These are phyloP conservation scores for Chlorella sp. DNA, from an alignment of 139 green algal species.

Conservation along the genomic window DNA sequence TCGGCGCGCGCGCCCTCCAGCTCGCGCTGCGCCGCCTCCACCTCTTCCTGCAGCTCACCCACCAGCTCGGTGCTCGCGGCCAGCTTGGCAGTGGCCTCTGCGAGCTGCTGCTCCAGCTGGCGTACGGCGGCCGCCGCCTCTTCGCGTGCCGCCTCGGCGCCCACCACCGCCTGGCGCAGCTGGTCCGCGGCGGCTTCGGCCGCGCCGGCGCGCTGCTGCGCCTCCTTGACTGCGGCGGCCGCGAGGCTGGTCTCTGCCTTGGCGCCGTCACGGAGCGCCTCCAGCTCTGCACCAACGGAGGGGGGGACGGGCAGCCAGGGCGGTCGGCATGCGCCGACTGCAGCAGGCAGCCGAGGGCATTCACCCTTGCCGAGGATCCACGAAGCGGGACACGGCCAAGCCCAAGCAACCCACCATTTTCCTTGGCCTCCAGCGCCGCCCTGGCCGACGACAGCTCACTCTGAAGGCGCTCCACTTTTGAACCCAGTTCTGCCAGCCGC, in stretches of 20 bases:
- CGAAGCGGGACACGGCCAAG: too few relatives aligned
- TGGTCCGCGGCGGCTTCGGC: neutral
- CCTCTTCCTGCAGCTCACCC: neutral
- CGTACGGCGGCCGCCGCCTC: neutral
- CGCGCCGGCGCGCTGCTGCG: neutral
- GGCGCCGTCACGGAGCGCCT: neutral
- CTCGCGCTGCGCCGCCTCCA: neutral
- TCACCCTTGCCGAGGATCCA: too few relatives aligned
- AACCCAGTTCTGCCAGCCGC: neutral
- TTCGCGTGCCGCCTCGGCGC: neutral
- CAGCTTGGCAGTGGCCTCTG: neutral
- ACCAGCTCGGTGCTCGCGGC: neutral
- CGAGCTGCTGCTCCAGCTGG: neutral
- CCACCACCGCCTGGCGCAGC: neutral
- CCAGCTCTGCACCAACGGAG: slow-evolving; percentile 7
- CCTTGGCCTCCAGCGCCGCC: neutral
- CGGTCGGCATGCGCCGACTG: too few relatives aligned
- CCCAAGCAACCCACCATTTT: too few relatives aligned
- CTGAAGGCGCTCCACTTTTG: neutral
- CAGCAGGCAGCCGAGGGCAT: too few relatives aligned
- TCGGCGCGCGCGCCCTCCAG: neutral
- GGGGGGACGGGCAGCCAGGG: too few relatives aligned
- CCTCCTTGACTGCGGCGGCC: neutral
- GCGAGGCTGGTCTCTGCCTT: neutral
- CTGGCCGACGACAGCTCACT: neutral